Base-by-base conservation (phyloP, 108 stramenopile genomes). In the Pseudonitzschia delicatissima region DNA sequence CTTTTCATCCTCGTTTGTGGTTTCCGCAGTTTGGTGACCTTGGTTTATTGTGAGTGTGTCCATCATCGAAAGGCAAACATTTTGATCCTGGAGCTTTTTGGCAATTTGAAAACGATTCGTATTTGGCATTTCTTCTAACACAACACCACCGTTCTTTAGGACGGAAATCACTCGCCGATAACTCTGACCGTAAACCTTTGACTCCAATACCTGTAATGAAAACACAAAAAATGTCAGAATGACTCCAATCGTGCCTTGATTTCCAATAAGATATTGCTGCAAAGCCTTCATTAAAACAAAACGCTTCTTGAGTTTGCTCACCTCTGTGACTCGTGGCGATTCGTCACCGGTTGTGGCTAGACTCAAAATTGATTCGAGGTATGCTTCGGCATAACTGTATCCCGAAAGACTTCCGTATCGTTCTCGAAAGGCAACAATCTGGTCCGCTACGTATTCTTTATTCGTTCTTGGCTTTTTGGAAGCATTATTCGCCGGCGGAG, bases 11-110 rank as follows among this genome's bases (percentile, higher is more conserved):
- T 18, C 37, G 15, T 34, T 29, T 65, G 27, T 44, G 1, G 34
- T 26, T 37, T 60, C 60, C 6, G 27, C 64, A 25, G 18, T 59
- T 42, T 33, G 3, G 18, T 0, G 0, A 26, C 20, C 37, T 15
- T 33, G 35, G 7, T 55, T 36, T 31, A 87, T 62, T 11, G 44
- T 52, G 28, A 91, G 77, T 67, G 84, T 91, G 57, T 94, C 92
- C 51, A 94, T 53, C 78, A 94, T 80, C 13, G 86, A 87, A 25
- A 91, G 75, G 73, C 90, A 91, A 57, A 94, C 78, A 72, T 94
- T 89, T 57, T 83, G 71, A 82, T 94, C 85, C 4, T 79, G 57
- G 12, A 94, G 67, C 35, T 86, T 85, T 9, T 61, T 51, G 1
- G 88, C 77, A 59, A 93, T 89, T 34, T 47, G 45, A 32, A 47